Base-by-base conservation (phyloP, 495 filamentous ascomycete species). In the Talaromyces adpressus region DNA sequence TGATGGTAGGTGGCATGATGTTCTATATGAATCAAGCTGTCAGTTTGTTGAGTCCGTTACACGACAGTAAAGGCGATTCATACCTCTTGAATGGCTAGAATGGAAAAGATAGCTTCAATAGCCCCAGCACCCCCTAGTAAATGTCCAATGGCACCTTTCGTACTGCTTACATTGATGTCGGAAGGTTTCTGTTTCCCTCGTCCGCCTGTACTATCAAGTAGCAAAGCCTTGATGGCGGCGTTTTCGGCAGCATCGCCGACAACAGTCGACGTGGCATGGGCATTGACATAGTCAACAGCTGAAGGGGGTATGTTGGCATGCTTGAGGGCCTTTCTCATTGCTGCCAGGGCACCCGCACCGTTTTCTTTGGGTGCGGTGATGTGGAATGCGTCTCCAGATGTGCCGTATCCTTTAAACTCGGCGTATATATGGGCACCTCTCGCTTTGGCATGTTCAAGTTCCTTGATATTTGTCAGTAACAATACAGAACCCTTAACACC, bases 61-160 rank as follows among this genome's bases (percentile, higher is more conserved):
- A 45, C 59, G 7, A 23, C 59, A 63, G 29, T 30, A 45, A 32
- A 22, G 9, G 18, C 41, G 16, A 16, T 20, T 27, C n/a, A 75
- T 65, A 92, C 90, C 75, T 93, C 80, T 29, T 83, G 73, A 56
- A 97, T 85, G 22, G 91, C 88, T 64, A 95, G 75, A 25, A 95
- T 80, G 2, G 90, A 85, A 72, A 97, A 94, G 0, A 96, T 70
- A 8, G 93, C 91, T 71, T 98, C 94, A 18, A 97, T 83, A 0
- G 92, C 89, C 8, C 94, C 94, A 6, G 94, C 87, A 25, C 91
- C 94, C 9, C 94, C 94, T 5, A 98, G 84, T 8, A 98, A 77
- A 80, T 98, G 94, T 0, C 94, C 94, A 60, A 95, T 80, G 8
- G 94, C 91, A 12, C 94, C 93, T 76, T 98, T 98, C 2, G 91